Percentiles rank a stretch among this genome's conserved stretches.
phyloP scores from a whole-genome alignment of 208 protist species.

The Naegleria gruberi region DNA sequence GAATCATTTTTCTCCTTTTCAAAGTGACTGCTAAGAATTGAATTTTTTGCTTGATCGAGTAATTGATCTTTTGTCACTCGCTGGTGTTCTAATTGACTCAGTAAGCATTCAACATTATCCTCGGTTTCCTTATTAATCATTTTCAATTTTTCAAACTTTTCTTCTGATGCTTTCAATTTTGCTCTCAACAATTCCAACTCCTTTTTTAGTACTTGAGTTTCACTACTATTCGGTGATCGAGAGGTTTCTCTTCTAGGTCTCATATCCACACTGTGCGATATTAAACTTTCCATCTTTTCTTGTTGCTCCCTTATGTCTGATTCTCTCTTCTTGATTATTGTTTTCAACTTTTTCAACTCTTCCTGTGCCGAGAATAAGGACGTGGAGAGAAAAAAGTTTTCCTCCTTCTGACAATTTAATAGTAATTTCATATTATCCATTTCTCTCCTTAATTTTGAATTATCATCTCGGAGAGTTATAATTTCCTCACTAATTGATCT shows the following conservation, averaged over 20 bases:
- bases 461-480: too few species aligned
- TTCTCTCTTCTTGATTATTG: not conserved
- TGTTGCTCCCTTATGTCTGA: not conserved
- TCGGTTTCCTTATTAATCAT: not conserved
- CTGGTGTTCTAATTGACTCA: not conserved
- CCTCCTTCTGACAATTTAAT: not conserved
- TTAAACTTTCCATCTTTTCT: not conserved
- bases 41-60: not conserved
- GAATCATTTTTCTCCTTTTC: not conserved
- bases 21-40: not conserved
- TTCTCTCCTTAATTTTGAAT: not conserved
- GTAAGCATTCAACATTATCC: not conserved
- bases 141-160: not conserved
- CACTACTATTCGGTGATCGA: not conserved
- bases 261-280: not conserved
- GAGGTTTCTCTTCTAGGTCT: too few species aligned
- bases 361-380: not conserved
- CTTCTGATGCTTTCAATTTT: not conserved
- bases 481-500: too few species aligned
- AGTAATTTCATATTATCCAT: not conserved
- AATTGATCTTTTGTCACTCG: not conserved
- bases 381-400: not conserved
- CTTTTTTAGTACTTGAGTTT: not conserved
- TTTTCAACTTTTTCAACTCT: not conserved
- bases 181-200: not conserved